Evolutionary conservation across 2,329 filamentous ascomycete species (phyloP), one percentile per base, ranked within the genome.

Genomic region (Macrophomina phaseolina): DNA sequence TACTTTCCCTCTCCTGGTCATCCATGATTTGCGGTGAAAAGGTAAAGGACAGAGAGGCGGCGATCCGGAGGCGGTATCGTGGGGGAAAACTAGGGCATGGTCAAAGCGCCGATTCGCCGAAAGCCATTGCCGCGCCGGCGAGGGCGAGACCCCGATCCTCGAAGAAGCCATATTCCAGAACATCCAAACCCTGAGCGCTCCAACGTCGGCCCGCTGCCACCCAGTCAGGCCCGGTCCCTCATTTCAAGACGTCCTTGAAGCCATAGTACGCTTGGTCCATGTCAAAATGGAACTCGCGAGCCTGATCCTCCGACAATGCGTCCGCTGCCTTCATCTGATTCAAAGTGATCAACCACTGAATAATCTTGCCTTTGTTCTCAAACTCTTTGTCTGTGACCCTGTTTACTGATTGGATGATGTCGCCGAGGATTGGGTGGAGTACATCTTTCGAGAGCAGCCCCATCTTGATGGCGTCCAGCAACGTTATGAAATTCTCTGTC

Each of bases 261-360:
- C 94, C 94, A 73, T 94, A 90, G 76, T 98, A 98, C 48, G 94
- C 94, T 74, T 92, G 90, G 76, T 97, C 93, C 75, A 98, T 97
- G 77, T 98, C 94, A 78, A 97, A 88, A 71, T 95, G 91, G 71
- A 98, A 82, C 78, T 99, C 93, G 67, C 94, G 85, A 5, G 91
- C 91, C 80, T 97, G 93, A 67, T 94, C 90, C 73, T 97, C 91
- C 72, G 87, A 90, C 71, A 99, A 80, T 77, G 97, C 93, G 74
- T 98, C 94, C 1, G 93, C 93, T 8, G 94, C 95, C 75, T 92
- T 92, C 95, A 99, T 98, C 81, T 97, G 94, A 77, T 99, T 99
- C 70, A 99, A 83, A 6, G 92, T 91, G 73, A 99, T 99, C 71
- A 99, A 85, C 95, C 95, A 99, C 78, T 97, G 94, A 66, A 99